Conservation (phyloP, 164 flowering plant species). For the Stephania japonica region DNA sequence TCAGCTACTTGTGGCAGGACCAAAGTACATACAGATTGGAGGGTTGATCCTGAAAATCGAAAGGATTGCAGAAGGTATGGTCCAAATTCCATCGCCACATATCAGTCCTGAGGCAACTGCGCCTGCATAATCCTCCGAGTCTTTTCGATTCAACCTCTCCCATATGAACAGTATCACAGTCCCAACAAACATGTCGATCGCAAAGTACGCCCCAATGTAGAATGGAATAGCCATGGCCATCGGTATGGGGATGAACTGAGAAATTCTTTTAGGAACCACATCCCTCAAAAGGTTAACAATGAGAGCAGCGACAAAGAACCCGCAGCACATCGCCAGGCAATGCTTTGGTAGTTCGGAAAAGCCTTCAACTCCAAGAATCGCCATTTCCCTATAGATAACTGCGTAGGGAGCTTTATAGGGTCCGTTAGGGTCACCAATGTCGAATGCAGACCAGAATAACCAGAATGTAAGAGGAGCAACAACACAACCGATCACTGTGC, state of each 20-base stretch:
- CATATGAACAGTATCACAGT: conserved; percentile 78
- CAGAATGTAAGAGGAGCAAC: conserved; percentile 96
- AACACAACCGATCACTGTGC: conserved; percentile 93
- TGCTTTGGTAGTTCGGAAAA: conserved; percentile 89
- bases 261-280: conserved; percentile 45
- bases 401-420: conserved; percentile 97
- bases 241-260: conserved; percentile 79
- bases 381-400: conserved; percentile 87
- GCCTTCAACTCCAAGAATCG: conserved; percentile 93
- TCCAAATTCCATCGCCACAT: conserved; percentile 97
- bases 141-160: conserved; percentile 68
- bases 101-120: conserved; percentile 97
- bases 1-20: conserved; percentile 54
- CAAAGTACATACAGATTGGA: conserved; percentile 93
- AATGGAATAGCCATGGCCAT: conserved; percentile 98
- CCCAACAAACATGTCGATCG: conserved; percentile 94
- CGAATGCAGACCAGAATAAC: conserved; percentile 92
- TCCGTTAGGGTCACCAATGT: conserved; percentile 79
- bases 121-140: conserved; percentile 72
- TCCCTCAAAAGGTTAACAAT: conserved; percentile 73
- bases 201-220: conserved; percentile 93
- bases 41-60: conserved; percentile 85
- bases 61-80: conserved; percentile 87
- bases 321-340: conserved; percentile 72
- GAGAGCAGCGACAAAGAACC: conserved; percentile 69